These are phyloP conservation scores for Narthecium ossifragum DNA, from an alignment of 106 monocot species.

Conservation along the genomic window DNA sequence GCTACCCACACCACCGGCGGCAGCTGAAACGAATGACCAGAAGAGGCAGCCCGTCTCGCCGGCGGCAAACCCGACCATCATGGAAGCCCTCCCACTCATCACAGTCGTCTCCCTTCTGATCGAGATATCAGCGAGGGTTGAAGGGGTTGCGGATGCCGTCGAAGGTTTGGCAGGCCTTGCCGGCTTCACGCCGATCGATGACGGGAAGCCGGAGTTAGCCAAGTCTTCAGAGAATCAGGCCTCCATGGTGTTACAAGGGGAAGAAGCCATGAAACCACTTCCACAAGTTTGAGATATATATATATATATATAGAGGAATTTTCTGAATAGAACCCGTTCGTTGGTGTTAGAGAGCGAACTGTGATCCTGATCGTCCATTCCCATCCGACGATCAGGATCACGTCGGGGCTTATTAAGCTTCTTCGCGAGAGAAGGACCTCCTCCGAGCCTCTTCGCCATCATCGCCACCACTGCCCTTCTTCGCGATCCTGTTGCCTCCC, in stretches of 20 bases:
- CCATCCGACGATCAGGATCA: too few relatives aligned
- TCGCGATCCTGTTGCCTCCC: too few relatives aligned
- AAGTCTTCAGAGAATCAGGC: too few relatives aligned
- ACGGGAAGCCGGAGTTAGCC: too few relatives aligned
- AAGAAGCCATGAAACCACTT: not conserved
- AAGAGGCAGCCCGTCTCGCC: not conserved
- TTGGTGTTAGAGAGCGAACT: too few relatives aligned
- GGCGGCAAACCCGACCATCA: not conserved
- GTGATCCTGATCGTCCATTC: too few relatives aligned
- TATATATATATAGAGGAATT: not conserved
- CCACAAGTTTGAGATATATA: not conserved
- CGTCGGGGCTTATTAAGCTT: too few relatives aligned
- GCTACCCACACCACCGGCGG: too few relatives aligned
- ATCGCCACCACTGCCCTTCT: too few relatives aligned
- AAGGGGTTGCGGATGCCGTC: constrained; percentile 16
- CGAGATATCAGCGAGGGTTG: constrained; percentile 24
- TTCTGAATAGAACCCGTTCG: too few relatives aligned
- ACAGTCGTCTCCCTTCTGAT: constrained; percentile 13
- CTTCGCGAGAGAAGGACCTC: too few relatives aligned
- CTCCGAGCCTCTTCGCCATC: too few relatives aligned
- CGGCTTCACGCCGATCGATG: constrained; percentile 2
- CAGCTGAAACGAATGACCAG: not conserved
- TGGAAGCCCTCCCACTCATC: constrained; percentile 15
- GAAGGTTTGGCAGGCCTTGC: constrained; percentile 25
- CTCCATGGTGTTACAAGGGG: not conserved